Evolutionary conservation across 1,139 yeast genomes (phyloP).

Genomic region (Protomyces inouyei): DNA sequence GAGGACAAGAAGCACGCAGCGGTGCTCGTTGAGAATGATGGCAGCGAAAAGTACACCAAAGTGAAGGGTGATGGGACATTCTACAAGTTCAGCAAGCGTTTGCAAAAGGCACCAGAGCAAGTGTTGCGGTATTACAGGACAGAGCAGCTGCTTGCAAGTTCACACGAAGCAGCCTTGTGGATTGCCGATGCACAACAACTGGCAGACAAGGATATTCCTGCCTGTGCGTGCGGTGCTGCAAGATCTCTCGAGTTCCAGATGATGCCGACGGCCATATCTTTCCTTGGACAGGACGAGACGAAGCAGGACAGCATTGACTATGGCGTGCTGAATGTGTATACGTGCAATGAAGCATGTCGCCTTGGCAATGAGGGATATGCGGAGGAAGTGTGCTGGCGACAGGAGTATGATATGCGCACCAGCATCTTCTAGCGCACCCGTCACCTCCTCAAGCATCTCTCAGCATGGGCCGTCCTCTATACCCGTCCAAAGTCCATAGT

Average conservation of each 20-base stretch:
- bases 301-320: slow-evolving; percentile 22
- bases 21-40: slow-evolving; percentile 23
- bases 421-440: slow-evolving; percentile 4
- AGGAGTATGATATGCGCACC: slow-evolving; percentile 25
- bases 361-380: slow-evolving; percentile 16
- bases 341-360: slow-evolving; percentile 25
- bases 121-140: slow-evolving; percentile 25
- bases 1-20: neutral
- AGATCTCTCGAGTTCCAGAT: slow-evolving; percentile 27
- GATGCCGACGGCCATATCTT: slow-evolving; percentile 27
- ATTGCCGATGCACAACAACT: slow-evolving; percentile 22
- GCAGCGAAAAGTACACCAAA: slow-evolving; percentile 28
- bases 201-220: slow-evolving; percentile 25
- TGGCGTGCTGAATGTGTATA: slow-evolving; percentile 27
- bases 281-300: slow-evolving; percentile 24
- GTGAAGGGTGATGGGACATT: slow-evolving; percentile 29
- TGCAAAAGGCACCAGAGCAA: slow-evolving; percentile 25
- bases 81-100: slow-evolving; percentile 28
- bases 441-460: neutral
- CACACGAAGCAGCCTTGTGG: slow-evolving; percentile 23
- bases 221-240: slow-evolving; percentile 21
- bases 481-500: neutral
- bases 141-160: slow-evolving; percentile 4
- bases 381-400: slow-evolving; percentile 14
- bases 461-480: neutral